Base-by-base conservation (phyloP, 2,329 filamentous ascomycete species). In the Pseudocercospora ulei region DNA sequence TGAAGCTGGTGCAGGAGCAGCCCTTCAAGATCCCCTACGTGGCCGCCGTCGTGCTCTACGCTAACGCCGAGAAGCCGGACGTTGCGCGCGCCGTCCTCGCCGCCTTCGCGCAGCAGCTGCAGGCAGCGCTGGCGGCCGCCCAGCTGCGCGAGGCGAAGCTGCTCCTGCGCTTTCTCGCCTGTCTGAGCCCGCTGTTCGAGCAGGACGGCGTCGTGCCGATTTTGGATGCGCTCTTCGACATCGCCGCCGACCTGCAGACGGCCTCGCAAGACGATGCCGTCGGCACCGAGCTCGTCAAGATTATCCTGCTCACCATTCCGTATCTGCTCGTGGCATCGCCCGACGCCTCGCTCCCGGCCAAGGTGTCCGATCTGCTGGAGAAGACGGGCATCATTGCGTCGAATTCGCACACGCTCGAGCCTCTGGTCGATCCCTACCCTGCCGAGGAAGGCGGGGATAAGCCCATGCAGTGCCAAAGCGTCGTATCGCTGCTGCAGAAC, bases 11-110 rank as follows among this genome's bases (percentile, higher is more conserved):
- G 27, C 61, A 84, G 22, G 90, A 98, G 65, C 90, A 98, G 65
- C 90, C 90, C 1, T 80, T 98, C 62, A 96, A 96, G 69, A 92
- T 86, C n/a, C 88, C 90, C 0, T 96, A 95, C 59, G 73, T 93
- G 23, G 86, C 87, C 6, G 84, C 82, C 12, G 78, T 88, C 8
- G 73, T 92, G 27, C 71, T 94, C 41, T 73, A 85, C 40, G 73
- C 79, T 49, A 95, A 96, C 65, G 73, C 75, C 16, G 65, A 82
- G 53, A 85, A 84, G 57, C 70, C 80, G 3, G 82, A 90, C 50
- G 70, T 93, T 22, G 75, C 80, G 19, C 70, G 71, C 23, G 75
- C 85, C 48, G 68, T 93, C 12, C 68, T 96, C 50, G 69, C 65
- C 35, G 75, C 73, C 50, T 67, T 79, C 27, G 71, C 72, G 1